Percentiles rank a stretch among this genome's conserved stretches.
Evolutionary conservation across 148 eudicot species (phyloP).

Genomic region (Pharnaceum exiguum): DNA sequence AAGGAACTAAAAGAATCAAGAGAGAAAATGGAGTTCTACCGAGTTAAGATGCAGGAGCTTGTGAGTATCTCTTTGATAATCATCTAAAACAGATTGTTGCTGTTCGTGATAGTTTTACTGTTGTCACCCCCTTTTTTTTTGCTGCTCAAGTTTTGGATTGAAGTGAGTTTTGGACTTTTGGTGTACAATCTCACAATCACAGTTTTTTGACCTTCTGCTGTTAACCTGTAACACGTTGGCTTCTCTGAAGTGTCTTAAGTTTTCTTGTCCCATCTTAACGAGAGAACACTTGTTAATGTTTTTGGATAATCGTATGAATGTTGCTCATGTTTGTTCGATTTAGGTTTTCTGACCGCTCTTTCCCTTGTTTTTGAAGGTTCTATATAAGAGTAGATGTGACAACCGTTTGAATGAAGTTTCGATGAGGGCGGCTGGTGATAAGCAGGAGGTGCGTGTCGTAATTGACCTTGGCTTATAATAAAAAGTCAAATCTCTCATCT

Average conservation of each 20-base stretch:
- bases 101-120: too few species aligned
- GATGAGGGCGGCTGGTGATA: slow-evolving; percentile 75
- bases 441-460: slow-evolving; percentile 59
- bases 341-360: slow-evolving; percentile 2
- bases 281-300: too few species aligned
- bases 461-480: slow-evolving; percentile 11
- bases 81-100: too few species aligned
- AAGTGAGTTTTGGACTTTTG: too few species aligned
- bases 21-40: slow-evolving; percentile 80
- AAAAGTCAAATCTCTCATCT: background rate
- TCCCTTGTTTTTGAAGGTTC: slow-evolving; percentile 45
- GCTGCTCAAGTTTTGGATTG: background rate
- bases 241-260: too few species aligned
- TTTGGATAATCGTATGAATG: too few species aligned
- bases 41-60: slow-evolving; percentile 94
- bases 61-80: slow-evolving; percentile 38
- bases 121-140: background rate
- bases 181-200: too few species aligned
- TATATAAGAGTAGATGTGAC: slow-evolving; percentile 98
- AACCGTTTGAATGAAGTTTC: slow-evolving; percentile 80
- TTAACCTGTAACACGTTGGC: too few species aligned
- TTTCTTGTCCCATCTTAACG: too few species aligned
- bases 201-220: too few species aligned
- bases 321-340: background rate
- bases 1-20: slow-evolving; percentile 85